Base-by-base conservation (phyloP, 768 basidiomycete species). In the Pholiota conissans region DNA sequence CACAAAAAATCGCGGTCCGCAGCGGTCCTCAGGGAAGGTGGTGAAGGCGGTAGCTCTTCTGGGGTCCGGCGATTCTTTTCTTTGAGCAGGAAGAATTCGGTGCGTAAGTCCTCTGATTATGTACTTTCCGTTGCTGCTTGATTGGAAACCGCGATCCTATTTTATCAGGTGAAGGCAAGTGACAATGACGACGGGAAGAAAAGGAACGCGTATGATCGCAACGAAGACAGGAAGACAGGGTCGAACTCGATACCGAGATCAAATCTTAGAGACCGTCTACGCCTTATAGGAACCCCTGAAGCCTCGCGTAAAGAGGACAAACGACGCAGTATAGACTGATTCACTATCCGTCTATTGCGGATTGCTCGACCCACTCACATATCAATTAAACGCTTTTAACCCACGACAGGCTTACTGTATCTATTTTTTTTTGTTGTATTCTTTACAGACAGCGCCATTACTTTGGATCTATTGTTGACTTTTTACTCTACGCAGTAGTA, bases 21-120 rank as follows among this genome's bases (percentile, higher is more conserved):
- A 46, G 56, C 63, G 26, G 48, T 16, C 22, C 20, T 52, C 10
- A 63, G 65, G 32, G 59, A 66, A n/a, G 58, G 56, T n/a, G n/a
- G n/a, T 51, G 64, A 55, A 55, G 59, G 63, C 45, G 62, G 42
- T 45, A 22, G 65, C 6, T 30, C 34, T 18, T 62, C 62, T 27
- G 58, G 69, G 40, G 63, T 75, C 32, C 71, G 69, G 32, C 70
- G 75, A 40, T 72, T 79, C 60, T 77, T 79, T 52, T 73, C 76
- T 18, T 50, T 77, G 35, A 69, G 64, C 48, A 67, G 71, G 58
- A 77, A 75, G 65, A 70, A 67, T 58, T 74, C 73, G 63, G 76
- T 76, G 61, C 62, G 76, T 73, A 42, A 60, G 59, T 64, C 18
- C 35, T 54, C 29, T 22, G n/a, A 28, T 49, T 20, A 45, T 35